phyloP scores from a whole-genome alignment of 768 basidiomycete genomes.

The Rubroboletus satanas region DNA sequence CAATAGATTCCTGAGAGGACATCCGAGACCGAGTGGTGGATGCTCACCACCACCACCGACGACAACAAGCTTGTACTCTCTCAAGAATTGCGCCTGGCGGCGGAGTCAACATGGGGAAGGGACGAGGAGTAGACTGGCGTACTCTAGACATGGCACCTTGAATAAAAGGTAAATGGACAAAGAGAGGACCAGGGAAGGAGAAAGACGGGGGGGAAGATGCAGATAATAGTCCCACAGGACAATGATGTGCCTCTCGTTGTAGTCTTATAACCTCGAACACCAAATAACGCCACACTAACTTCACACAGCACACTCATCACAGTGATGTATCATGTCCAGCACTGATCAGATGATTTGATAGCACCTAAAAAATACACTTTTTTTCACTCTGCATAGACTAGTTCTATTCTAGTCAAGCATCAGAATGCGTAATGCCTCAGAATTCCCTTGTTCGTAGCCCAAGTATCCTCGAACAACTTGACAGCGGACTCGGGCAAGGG shows the following conservation, averaged over 20 bases:
- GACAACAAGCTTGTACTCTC: conserved; percentile 98
- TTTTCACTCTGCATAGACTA: background rate
- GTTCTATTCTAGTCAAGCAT: background rate
- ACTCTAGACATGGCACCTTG: conserved; percentile 31
- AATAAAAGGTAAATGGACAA: background rate
- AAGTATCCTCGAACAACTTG: background rate
- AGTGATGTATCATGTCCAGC: background rate
- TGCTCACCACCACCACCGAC: conserved; percentile 92
- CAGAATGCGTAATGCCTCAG: background rate
- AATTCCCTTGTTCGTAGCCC: background rate
- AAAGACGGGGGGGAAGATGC: conserved; percentile 4
- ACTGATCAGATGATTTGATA: background rate
- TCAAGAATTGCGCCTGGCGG: conserved; percentile 75
- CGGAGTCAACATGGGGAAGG: background rate
- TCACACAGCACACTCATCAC: background rate
- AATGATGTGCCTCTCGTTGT: conserved; percentile 8
- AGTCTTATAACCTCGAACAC: conserved; percentile 8
- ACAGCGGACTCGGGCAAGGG: background rate
- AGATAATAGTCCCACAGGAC: conserved; percentile 6
- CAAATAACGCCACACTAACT: conserved; percentile 28
- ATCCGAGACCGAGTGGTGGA: conserved; percentile 29
- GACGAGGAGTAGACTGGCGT: background rate
- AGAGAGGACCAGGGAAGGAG: background rate
- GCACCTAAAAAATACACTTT: background rate
- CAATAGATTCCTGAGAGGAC: background rate